Base-by-base conservation (phyloP, 805 yeast species). In the Lipomyces orientalis region DNA sequence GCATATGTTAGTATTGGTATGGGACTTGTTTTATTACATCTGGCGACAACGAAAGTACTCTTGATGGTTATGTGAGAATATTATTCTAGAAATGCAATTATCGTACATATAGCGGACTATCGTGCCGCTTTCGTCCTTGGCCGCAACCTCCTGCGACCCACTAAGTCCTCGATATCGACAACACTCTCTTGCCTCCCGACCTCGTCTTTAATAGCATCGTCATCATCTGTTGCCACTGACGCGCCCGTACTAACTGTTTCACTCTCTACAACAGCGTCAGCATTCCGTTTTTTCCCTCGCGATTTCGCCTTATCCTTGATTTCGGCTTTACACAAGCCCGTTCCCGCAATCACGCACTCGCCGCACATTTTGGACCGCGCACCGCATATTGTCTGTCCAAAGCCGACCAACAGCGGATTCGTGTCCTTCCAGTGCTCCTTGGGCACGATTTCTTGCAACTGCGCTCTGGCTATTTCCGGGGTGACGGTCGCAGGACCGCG, bases 331-430 rank as follows among this genome's bases (percentile, higher is more conserved):
- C 97, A 91, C 1, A 90, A 73, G 0, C 83, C 85, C 31, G 80
- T 80, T 63, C 75, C 78, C 16, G 85, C 86, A 73, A 88, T 78
- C 2, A 84, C 74, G 73, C 97, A 92, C 6, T 88, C 71, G 74
- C 89, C 93, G 78, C 97, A 92, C 68, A 89, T 82, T 59, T 82
- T 79, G 12, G 84, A 76, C 4, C 88, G 87, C 64, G 88, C 82
- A 10, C 74, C 73, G 76, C 98, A 93, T 2, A 93, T 84, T 0
- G 89, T 88, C 77, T 93, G 98, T 12, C 98, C 98, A 81, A 93
- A 93, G 3, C 98, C 98, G 8, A 93, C 98, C 6, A 94, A 78
- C 9, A 90, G 77, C 0, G 97, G 97, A 76, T 93, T 93, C 54
- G 94, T 87, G 65, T 91, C 97, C 10, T 83, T 81, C 98, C 98